Percentiles rank a stretch among this genome's conserved stretches.
phyloP scores from a whole-genome alignment of 768 basidiomycete species.

The Vishniacozyma victoriae region DNA sequence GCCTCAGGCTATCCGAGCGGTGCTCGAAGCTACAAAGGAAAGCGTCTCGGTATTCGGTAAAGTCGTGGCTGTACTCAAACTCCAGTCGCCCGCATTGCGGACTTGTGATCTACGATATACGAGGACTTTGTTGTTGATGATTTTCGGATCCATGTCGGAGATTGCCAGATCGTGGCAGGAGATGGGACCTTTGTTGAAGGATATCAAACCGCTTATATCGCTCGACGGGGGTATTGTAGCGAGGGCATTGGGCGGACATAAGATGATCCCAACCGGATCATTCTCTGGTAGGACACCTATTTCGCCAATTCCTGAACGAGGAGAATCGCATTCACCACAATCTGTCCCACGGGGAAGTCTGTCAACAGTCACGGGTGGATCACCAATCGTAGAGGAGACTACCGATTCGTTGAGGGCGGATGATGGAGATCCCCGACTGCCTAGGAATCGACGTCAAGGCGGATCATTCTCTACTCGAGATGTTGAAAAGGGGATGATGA shows the following conservation, averaged over 20 bases:
- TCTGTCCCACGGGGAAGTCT: slow-evolving; percentile 12
- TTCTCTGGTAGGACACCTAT: slow-evolving; percentile 44
- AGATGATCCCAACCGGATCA: slow-evolving; percentile 43
- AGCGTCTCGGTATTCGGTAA: slow-evolving; percentile 77
- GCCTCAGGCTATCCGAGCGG: slow-evolving; percentile 63
- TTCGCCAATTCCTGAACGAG: slow-evolving; percentile 45
- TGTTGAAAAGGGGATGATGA: slow-evolving; percentile 74
- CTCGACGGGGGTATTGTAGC: slow-evolving; percentile 42
- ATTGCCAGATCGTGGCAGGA: slow-evolving; percentile 76
- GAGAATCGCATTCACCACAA: slow-evolving; percentile 42
- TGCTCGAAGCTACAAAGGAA: slow-evolving; percentile 78
- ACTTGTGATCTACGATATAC: slow-evolving; percentile 75
- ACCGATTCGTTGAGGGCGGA: too few relatives aligned
- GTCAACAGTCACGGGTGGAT: slow-evolving; percentile 2
- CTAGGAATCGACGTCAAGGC: slow-evolving; percentile 65
- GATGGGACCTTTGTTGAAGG: slow-evolving; percentile 65
- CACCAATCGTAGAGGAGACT: slow-evolving; percentile 13
- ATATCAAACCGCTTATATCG: slow-evolving; percentile 61
- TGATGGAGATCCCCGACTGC: too few relatives aligned
- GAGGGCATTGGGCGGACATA: slow-evolving; percentile 18
- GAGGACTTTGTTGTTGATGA: slow-evolving; percentile 73
- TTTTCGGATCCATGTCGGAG: slow-evolving; percentile 86
- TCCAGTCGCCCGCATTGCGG: slow-evolving; percentile 61
- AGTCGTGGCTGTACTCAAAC: slow-evolving; percentile 71
- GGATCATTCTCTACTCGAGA: slow-evolving; percentile 94